These are phyloP conservation scores for Tricholoma flavovirens DNA, from an alignment of 768 basidiomycete genomes.

Conservation along the genomic window DNA sequence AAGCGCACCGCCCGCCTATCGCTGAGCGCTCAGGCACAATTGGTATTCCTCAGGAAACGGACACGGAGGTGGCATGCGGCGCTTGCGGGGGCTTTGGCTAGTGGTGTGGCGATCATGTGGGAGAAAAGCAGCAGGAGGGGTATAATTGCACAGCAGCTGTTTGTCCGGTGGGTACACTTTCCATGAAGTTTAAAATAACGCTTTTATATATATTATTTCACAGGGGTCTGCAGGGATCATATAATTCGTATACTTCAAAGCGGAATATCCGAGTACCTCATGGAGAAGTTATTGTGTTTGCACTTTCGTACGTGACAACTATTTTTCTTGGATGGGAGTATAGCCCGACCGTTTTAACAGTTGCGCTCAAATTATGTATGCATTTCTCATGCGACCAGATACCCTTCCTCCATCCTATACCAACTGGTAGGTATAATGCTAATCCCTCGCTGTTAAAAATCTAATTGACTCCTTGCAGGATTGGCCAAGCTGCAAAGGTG, in stretches of 20 bases:
- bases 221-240: conserved; percentile 87
- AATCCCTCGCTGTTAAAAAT: background rate
- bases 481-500: conserved; percentile 61
- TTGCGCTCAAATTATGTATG: conserved; percentile 84
- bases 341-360: conserved; percentile 28
- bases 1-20: conserved; percentile 49
- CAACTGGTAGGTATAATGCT: conserved; percentile 49
- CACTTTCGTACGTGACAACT: conserved; percentile 48
- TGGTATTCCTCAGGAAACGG: conserved; percentile 57
- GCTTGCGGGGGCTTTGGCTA: conserved; percentile 71
- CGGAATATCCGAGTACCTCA: conserved; percentile 69
- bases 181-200: background rate
- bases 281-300: conserved; percentile 80
- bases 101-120: conserved; percentile 67
- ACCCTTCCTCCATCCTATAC: conserved; percentile 77
- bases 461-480: conserved; percentile 40
- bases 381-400: conserved; percentile 70
- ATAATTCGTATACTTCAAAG: conserved; percentile 69
- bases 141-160: conserved; percentile 79
- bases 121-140: conserved; percentile 63
- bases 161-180: conserved; percentile 64
- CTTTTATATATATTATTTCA: background rate
- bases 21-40: conserved; percentile 56
- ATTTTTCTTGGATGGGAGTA: background rate
- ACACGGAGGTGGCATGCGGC: conserved; percentile 77